Conservation (phyloP, 345 rosid species). For the Tarenaya hassleriana region DNA sequence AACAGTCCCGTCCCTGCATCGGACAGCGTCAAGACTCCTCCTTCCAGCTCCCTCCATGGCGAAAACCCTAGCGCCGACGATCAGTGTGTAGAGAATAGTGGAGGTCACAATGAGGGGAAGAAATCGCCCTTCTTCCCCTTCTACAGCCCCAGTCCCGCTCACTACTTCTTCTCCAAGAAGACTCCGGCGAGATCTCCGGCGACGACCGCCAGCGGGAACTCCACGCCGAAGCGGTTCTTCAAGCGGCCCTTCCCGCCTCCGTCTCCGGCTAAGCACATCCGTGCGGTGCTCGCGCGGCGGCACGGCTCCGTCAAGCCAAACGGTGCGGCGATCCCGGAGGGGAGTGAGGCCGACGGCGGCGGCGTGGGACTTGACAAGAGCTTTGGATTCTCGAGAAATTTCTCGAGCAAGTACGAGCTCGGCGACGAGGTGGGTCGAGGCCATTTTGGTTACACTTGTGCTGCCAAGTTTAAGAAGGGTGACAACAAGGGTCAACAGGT, state of each 20-base stretch:
- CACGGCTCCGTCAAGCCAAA: constrained; percentile 59
- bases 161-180: constrained; percentile 74
- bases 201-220: constrained; percentile 39
- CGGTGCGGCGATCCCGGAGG: constrained; percentile 60
- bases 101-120: constrained; percentile 35
- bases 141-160: constrained; percentile 86
- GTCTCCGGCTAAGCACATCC: constrained; percentile 91
- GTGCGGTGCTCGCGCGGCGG: constrained; percentile 64
- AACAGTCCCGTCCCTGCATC: constrained; percentile 15
- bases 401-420: constrained; percentile 67
- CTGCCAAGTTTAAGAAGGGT: constrained; percentile 84
- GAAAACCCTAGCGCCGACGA: constrained; percentile 20
- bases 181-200: constrained; percentile 64
- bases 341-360: constrained; percentile 43
- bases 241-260: constrained; percentile 84
- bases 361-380: constrained; percentile 63
- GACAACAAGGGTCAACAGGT: constrained; percentile 88
- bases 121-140: constrained; percentile 80
- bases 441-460: constrained; percentile 91
- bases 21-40: constrained; percentile 18
- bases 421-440: constrained; percentile 94
- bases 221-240: constrained; percentile 75
- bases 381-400: constrained; percentile 78
- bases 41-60: constrained; percentile 24
- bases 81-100: constrained; percentile 14